phyloP scores from a whole-genome alignment of 2,329 filamentous ascomycete species.

The Scorias spongiosa region DNA sequence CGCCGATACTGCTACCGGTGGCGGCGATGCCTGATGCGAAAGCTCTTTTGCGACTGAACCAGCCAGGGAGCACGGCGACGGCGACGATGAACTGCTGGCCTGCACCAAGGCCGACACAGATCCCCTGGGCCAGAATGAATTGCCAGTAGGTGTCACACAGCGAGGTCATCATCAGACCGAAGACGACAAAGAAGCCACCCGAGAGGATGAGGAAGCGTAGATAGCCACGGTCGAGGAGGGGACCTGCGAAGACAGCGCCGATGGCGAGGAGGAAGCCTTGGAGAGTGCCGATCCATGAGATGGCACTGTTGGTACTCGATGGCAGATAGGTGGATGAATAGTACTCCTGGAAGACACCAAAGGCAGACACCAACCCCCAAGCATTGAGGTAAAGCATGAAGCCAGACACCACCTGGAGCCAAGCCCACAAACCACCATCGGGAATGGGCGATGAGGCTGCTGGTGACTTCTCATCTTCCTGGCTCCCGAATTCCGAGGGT shows the following conservation, averaged over 20 bases:
- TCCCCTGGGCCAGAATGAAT: conserved; percentile 36
- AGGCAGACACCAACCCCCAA: conserved; percentile 11
- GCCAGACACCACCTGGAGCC: conserved; percentile 26
- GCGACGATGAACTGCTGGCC: conserved; percentile 50
- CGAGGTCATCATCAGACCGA: conserved; percentile 39
- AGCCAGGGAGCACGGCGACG: conserved; percentile 50
- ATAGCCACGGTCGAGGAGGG: conserved; percentile 37
- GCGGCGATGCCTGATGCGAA: conserved; percentile 46
- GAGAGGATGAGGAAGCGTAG: conserved; percentile 29
- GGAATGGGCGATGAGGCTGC: conserved; percentile 8
- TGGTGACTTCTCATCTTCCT: too few relatives aligned
- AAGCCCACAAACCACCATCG: conserved; percentile 25
- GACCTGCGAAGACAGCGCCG: conserved; percentile 36
- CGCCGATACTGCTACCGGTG: conserved; percentile 42
- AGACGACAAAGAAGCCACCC: conserved; percentile 30
- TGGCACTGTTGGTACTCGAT: conserved; percentile 7
- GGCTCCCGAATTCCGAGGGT: too few relatives aligned
- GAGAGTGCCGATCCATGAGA: conserved; percentile 39
- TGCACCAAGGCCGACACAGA: conserved; percentile 39
- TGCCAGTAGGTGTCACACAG: conserved; percentile 38
- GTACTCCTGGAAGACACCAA: not conserved
- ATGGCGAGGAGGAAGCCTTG: conserved; percentile 39
- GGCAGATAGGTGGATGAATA: not conserved
- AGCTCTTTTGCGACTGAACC: conserved; percentile 42
- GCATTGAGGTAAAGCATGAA: conserved; percentile 29